A percentile compares a stretch with the other conserved stretches of the same genome.
These are phyloP conservation scores for Bisporella sp. DNA, from an alignment of 2,329 filamentous ascomycete species.

Conservation along the genomic window DNA sequence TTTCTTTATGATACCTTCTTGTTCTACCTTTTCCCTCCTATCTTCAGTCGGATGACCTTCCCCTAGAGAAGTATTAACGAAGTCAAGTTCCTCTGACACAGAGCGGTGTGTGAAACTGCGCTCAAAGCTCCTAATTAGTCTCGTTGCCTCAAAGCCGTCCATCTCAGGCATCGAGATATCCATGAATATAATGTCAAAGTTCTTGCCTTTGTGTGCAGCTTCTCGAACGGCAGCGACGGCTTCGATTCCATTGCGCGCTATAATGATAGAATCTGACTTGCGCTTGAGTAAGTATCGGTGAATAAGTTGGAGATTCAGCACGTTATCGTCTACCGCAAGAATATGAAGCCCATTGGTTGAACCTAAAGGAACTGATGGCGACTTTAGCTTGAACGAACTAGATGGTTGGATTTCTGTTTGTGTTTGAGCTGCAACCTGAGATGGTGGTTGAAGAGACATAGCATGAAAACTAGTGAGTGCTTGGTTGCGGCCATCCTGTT, in stretches of 20 bases:
- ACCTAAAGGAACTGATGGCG: too few relatives aligned
- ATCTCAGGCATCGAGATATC: conserved; percentile 50
- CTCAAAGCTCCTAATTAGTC: conserved; percentile 40
- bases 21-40: neutral
- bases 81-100: neutral
- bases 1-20: too few relatives aligned
- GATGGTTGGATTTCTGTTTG: too few relatives aligned
- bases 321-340: conserved; percentile 34
- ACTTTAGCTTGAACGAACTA: too few relatives aligned
- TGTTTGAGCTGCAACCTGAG: too few relatives aligned
- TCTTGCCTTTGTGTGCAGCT: conserved; percentile 20
- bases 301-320: conserved; percentile 33
- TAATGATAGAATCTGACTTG: conserved; percentile 29
- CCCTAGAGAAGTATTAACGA: too few relatives aligned
- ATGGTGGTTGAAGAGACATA: too few relatives aligned
- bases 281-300: conserved; percentile 29
- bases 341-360: too few relatives aligned
- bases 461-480: too few relatives aligned
- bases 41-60: too few relatives aligned
- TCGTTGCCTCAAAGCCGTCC: conserved; percentile 42
- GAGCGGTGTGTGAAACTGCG: conserved; percentile 19
- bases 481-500: too few relatives aligned
- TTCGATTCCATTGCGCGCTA: conserved; percentile 38
- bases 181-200: conserved; percentile 40
- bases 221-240: conserved; percentile 32